Percentiles rank a stretch among this genome's conserved stretches.
Conservation (phyloP, 2,329 filamentous ascomycete species). For the Xylariaceae sp. region DNA sequence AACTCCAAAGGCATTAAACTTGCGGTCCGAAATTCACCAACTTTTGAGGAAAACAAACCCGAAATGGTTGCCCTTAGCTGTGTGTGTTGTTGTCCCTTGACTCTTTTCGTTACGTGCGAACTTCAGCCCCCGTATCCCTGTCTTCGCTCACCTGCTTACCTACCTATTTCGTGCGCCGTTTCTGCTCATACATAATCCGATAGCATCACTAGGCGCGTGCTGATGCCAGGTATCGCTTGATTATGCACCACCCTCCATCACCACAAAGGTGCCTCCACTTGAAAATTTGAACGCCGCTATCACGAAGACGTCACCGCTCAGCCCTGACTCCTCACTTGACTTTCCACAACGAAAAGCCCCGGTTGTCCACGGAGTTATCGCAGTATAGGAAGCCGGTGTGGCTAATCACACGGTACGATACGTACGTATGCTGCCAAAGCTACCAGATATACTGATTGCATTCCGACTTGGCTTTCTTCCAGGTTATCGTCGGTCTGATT, state of each 20-base stretch:
- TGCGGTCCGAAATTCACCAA: too few relatives aligned
- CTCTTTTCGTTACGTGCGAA: background rate
- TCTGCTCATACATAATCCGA: background rate
- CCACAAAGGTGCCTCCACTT: too few relatives aligned
- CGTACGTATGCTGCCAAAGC: too few relatives aligned
- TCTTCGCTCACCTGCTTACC: background rate
- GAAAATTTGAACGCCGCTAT: too few relatives aligned
- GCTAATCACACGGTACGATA: too few relatives aligned
- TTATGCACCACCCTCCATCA: background rate
- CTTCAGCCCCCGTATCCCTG: background rate
- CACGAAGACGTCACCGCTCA: too few relatives aligned
- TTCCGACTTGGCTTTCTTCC: background rate
- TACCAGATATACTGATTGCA: too few relatives aligned
- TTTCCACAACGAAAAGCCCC: too few relatives aligned
- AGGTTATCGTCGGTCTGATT: background rate
- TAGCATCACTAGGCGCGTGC: background rate
- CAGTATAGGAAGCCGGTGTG: too few relatives aligned
- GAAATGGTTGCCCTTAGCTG: background rate
- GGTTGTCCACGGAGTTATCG: too few relatives aligned
- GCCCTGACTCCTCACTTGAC: too few relatives aligned
- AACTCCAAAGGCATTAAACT: too few relatives aligned
- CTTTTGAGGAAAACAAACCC: background rate
- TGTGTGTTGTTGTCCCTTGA: background rate
- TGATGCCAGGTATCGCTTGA: background rate
- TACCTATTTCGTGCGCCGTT: background rate